A percentile compares a stretch with the other conserved stretches of the same genome.
Conservation (phyloP, 805 yeast species). For the Saitoella complicata region DNA sequence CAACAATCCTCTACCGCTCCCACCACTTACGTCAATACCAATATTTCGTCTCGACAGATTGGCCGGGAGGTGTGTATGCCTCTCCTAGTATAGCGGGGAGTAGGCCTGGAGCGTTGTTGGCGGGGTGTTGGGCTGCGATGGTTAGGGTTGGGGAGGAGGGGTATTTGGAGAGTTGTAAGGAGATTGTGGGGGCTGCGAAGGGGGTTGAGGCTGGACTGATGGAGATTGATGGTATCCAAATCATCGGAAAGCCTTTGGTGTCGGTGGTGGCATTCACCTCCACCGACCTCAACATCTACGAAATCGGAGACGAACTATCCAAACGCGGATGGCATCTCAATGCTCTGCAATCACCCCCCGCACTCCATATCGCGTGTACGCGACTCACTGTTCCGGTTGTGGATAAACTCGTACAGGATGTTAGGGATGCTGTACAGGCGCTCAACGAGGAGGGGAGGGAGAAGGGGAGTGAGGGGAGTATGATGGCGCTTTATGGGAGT, state of each 20-base stretch:
- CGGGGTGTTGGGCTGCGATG: conserved; percentile 97
- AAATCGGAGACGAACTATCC: conserved; percentile 53
- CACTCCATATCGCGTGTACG: conserved; percentile 82
- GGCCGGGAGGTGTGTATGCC: conserved; percentile 94
- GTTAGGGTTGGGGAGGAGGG: conserved; percentile 73
- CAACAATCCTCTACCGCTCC: conserved; percentile 76
- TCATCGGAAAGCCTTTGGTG: conserved; percentile 73
- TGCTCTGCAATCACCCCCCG: conserved; percentile 77
- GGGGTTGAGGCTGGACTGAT: conserved; percentile 22
- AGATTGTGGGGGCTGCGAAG: conserved; percentile 52
- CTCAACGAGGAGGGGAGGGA: conserved; percentile 21
- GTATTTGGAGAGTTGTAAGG: conserved; percentile 46
- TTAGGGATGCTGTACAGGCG: conserved; percentile 31
- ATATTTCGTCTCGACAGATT: conserved; percentile 64
- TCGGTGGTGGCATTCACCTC: conserved; percentile 73
- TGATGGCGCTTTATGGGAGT: neutral
- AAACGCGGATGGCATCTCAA: conserved; percentile 74
- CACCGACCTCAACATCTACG: conserved; percentile 48
- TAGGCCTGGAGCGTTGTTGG: conserved; percentile 91
- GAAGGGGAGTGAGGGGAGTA: conserved; percentile 8
- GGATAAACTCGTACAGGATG: conserved; percentile 40
- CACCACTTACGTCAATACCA: conserved; percentile 56
- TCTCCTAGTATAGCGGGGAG: conserved; percentile 95
- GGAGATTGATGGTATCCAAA: conserved; percentile 39
- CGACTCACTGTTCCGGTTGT: conserved; percentile 43